Conservation (phyloP, 2,329 filamentous ascomycete genomes). For the Aureobasidium mangrovei region DNA sequence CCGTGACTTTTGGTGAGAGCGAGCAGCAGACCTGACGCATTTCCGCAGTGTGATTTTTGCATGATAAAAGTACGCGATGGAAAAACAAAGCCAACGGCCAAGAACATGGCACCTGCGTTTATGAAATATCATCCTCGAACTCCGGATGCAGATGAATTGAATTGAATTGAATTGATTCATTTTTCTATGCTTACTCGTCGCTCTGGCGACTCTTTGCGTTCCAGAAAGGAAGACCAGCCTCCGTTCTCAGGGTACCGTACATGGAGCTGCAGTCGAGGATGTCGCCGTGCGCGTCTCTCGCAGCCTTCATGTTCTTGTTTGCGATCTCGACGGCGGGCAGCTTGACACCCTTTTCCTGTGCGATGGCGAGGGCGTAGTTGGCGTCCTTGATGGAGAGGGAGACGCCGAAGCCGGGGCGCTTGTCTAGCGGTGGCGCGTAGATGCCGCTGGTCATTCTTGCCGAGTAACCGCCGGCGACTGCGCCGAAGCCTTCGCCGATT, state of each 20-base stretch:
- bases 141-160: too few relatives aligned
- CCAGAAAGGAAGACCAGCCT: constrained; percentile 11
- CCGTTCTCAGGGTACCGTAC: constrained; percentile 10
- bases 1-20: too few relatives aligned
- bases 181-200: not conserved
- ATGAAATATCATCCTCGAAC: too few relatives aligned
- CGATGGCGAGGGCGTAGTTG: constrained; percentile 15
- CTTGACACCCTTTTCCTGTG: constrained; percentile 9
- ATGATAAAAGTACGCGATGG: too few relatives aligned
- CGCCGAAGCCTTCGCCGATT: constrained; percentile 36
- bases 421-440: constrained; percentile 31
- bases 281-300: constrained; percentile 12
- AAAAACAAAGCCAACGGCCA: too few relatives aligned
- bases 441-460: constrained; percentile 35
- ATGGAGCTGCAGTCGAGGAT: constrained; percentile 8
- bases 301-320: constrained; percentile 14
- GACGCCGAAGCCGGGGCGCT: constrained; percentile 15
- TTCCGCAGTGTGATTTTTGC: too few relatives aligned
- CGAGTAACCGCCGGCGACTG: constrained; percentile 35
- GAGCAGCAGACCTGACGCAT: too few relatives aligned
- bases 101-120: too few relatives aligned
- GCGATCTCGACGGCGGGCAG: constrained; percentile 14
- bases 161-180: too few relatives aligned
- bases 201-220: constrained; percentile 14
- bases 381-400: constrained; percentile 17